Percentiles rank a stretch among this genome's conserved stretches.
phyloP scores from a whole-genome alignment of 495 filamentous ascomycete species.

The Amniculicola lignicola region DNA sequence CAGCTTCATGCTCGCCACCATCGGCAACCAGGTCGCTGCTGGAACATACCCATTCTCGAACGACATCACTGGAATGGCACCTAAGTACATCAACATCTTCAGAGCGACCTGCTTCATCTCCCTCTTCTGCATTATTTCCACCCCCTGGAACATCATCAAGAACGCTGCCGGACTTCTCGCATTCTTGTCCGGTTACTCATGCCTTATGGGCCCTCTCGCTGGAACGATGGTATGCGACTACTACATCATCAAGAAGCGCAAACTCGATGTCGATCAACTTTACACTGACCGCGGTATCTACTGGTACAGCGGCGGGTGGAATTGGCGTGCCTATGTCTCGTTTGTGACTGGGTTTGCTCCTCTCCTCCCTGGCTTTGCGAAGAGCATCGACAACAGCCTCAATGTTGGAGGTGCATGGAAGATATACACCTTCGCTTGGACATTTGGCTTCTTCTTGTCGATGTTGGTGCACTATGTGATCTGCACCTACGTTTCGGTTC shows the following conservation, averaged over 20 bases:
- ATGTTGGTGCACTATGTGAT: conserved; percentile 42
- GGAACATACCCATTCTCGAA: conserved; percentile 45
- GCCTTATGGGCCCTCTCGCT: conserved; percentile 50
- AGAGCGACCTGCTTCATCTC: conserved; percentile 42
- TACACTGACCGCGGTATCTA: conserved; percentile 46
- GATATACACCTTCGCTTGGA: conserved; percentile 44
- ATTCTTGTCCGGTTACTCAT: conserved; percentile 48
- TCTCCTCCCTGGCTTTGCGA: conserved; percentile 45
- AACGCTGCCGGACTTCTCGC: conserved; percentile 45
- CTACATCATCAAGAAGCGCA: conserved; percentile 43
- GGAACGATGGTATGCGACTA: conserved; percentile 50
- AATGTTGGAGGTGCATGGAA: conserved; percentile 46
- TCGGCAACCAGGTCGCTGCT: conserved; percentile 45
- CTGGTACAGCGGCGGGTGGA: conserved; percentile 46
- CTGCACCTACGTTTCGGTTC: conserved; percentile 42
- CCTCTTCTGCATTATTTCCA: conserved; percentile 46
- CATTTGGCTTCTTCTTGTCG: conserved; percentile 42
- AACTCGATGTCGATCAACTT: conserved; percentile 41
- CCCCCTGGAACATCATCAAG: conserved; percentile 52
- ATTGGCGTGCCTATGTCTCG: conserved; percentile 43
- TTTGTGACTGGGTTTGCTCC: conserved; percentile 46
- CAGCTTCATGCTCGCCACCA: conserved; percentile 45
- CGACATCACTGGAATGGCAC: conserved; percentile 43
- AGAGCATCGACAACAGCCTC: conserved; percentile 34
- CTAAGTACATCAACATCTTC: conserved; percentile 46